Evolutionary conservation across 164 flowering plant species (phyloP).

Genomic region (Sextonia rubra): DNA sequence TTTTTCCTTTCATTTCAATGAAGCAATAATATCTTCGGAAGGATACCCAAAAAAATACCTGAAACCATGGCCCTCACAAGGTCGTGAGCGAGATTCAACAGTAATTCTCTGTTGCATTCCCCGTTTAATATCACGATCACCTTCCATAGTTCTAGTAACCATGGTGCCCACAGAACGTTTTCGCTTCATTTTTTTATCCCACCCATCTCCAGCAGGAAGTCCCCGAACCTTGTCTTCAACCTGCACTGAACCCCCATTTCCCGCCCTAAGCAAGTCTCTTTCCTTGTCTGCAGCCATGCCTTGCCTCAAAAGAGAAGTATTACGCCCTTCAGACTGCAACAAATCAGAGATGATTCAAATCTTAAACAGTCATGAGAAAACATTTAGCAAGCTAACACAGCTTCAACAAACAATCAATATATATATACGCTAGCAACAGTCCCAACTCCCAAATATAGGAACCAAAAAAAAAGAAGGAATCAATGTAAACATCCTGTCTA

Average conservation of each 20-base stretch:
- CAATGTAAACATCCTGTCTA: not conserved
- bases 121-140: constrained; percentile 58
- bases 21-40: not conserved
- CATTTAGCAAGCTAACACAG: not conserved
- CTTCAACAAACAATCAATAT: not conserved
- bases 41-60: constrained; percentile 30
- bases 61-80: constrained; percentile 46
- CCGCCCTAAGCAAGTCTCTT: constrained; percentile 53
- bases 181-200: constrained; percentile 88
- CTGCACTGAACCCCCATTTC: constrained; percentile 40
- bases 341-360: not conserved
- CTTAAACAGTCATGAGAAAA: too few relatives aligned
- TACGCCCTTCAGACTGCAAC: constrained; percentile 67
- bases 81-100: constrained; percentile 45
- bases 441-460: not conserved
- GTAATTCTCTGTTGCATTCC: constrained; percentile 38
- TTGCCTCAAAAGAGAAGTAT: constrained; percentile 37
- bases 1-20: too few relatives aligned
- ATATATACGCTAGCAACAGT: not conserved
- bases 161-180: constrained; percentile 71
- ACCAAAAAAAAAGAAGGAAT: not conserved
- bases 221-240: constrained; percentile 74
- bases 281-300: constrained; percentile 46
- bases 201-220: constrained; percentile 77
- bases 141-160: constrained; percentile 42